Evolutionary conservation across 768 basidiomycete genomes (phyloP).

Genomic region (Tremella mesenterica): DNA sequence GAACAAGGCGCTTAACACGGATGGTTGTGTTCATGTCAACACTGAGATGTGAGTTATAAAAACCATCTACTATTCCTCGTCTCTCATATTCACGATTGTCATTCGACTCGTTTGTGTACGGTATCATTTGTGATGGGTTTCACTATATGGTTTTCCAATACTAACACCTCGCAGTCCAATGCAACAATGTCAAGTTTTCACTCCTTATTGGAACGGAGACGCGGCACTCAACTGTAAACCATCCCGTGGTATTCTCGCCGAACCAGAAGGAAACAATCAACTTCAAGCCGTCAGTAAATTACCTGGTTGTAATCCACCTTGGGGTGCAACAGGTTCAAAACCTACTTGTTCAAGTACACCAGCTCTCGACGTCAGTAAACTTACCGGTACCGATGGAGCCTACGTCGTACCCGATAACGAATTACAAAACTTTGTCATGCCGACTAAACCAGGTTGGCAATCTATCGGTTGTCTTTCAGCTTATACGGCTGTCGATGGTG

Average conservation of each 20-base stretch:
- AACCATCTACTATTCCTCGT: too few species aligned
- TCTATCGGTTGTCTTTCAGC: conserved; percentile 21
- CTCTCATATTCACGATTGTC: too few species aligned
- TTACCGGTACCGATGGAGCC: conserved; percentile 26
- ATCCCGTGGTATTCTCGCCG: conserved; percentile 20
- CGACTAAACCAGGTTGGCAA: conserved; percentile 29
- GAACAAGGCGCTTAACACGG: conserved; percentile 51
- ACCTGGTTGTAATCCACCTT: conserved; percentile 39
- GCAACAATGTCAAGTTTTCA: conserved; percentile 21
- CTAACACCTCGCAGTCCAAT: too few species aligned
- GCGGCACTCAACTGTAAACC: conserved; percentile 23
- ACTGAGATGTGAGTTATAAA: too few species aligned
- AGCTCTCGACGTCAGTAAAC: conserved; percentile 16
- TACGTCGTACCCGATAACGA: conserved; percentile 12
- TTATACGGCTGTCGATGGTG: background rate
- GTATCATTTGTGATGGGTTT: too few species aligned
- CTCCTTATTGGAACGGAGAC: conserved; percentile 14
- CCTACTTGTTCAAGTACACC: conserved; percentile 25
- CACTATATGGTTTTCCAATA: too few species aligned
- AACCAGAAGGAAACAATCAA: conserved; percentile 22
- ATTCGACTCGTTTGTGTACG: too few species aligned
- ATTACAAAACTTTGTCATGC: conserved; percentile 9
- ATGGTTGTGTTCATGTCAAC: too few species aligned
- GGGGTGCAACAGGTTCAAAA: conserved; percentile 28
- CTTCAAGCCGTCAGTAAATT: conserved; percentile 16